A percentile compares a stretch with the other conserved stretches of the same genome.
These are phyloP conservation scores for Arthrobotrys entomopaga DNA, from an alignment of 2,329 filamentous ascomycete species.

Conservation along the genomic window DNA sequence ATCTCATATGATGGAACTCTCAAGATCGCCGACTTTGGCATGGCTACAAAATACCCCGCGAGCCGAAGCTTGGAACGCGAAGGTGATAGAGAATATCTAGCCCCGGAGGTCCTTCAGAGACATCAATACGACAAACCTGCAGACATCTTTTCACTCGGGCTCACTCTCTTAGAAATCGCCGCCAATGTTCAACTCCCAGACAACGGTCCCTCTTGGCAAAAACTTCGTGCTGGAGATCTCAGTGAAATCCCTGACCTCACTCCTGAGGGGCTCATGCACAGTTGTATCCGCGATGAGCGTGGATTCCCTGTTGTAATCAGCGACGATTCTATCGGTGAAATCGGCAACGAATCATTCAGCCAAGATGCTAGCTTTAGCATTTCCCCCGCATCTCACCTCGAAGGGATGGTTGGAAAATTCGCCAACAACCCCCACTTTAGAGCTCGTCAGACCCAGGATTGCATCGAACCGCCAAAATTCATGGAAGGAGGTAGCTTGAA, in stretches of 20 bases:
- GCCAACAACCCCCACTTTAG: constrained; percentile 56
- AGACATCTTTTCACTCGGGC: constrained; percentile 91
- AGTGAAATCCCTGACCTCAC: constrained; percentile 88
- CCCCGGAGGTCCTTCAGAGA: constrained; percentile 84
- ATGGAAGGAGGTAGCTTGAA: constrained; percentile 93
- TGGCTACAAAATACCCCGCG: constrained; percentile 82
- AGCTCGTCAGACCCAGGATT: constrained; percentile 64
- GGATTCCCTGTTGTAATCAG: constrained; percentile 70
- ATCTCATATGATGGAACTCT: constrained; percentile 82
- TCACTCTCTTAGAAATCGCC: constrained; percentile 94
- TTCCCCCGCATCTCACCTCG: constrained; percentile 33
- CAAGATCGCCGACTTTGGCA: constrained; percentile 86
- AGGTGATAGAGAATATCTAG: constrained; percentile 95
- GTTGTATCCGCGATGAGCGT: constrained; percentile 77
- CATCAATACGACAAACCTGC: constrained; percentile 83
- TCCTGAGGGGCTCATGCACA: constrained; percentile 74
- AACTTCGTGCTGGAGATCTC: constrained; percentile 86
- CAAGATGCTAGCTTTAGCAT: constrained; percentile 37
- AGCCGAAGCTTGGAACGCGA: constrained; percentile 83
- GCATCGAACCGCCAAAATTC: constrained; percentile 79
- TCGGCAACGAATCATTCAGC: constrained; percentile 55
- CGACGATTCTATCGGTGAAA: constrained; percentile 59
- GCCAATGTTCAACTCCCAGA: constrained; percentile 94
- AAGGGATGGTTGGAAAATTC: constrained; percentile 44
- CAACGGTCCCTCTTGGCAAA: constrained; percentile 90